Evolutionary conservation across 2,329 filamentous ascomycete genomes (phyloP).

Genomic region (Colletotrichum abscissum): DNA sequence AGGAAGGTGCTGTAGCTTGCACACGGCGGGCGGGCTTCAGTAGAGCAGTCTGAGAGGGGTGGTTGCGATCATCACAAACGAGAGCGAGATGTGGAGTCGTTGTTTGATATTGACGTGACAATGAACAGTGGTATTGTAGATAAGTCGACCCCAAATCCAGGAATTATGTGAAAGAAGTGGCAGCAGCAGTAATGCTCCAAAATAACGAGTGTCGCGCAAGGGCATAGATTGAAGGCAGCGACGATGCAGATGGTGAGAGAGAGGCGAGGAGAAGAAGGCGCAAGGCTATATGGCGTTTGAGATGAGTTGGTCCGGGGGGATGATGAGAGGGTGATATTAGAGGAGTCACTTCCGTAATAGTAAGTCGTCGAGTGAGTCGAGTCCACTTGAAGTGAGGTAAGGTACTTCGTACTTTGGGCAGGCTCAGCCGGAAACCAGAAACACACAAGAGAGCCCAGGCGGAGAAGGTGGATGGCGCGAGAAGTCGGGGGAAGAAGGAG

Average conservation of each 20-base stretch:
- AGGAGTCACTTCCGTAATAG: background rate
- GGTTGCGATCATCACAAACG: constrained; percentile 33
- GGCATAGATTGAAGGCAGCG: background rate
- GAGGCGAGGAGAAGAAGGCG: constrained; percentile 14
- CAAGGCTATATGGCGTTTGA: background rate
- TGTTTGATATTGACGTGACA: background rate
- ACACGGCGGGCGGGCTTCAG: constrained; percentile 14
- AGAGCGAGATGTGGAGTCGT: background rate
- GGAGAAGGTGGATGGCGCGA: background rate
- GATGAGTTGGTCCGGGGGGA: background rate
- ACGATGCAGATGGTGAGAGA: background rate
- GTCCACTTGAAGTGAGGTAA: background rate
- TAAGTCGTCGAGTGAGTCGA: background rate
- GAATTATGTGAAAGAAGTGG: background rate
- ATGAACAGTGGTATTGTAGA: background rate
- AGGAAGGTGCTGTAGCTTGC: background rate
- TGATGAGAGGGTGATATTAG: background rate
- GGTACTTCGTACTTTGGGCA: background rate
- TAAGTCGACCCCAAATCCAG: constrained; percentile 1
- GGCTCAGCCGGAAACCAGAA: background rate
- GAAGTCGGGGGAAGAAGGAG: constrained; percentile 6
- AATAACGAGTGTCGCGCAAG: background rate
- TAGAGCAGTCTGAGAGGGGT: constrained; percentile 8
- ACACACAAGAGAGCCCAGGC: background rate
- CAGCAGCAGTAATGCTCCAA: background rate